Evolutionary conservation across 495 filamentous ascomycete genomes (phyloP).

Genomic region (Podospora conica): DNA sequence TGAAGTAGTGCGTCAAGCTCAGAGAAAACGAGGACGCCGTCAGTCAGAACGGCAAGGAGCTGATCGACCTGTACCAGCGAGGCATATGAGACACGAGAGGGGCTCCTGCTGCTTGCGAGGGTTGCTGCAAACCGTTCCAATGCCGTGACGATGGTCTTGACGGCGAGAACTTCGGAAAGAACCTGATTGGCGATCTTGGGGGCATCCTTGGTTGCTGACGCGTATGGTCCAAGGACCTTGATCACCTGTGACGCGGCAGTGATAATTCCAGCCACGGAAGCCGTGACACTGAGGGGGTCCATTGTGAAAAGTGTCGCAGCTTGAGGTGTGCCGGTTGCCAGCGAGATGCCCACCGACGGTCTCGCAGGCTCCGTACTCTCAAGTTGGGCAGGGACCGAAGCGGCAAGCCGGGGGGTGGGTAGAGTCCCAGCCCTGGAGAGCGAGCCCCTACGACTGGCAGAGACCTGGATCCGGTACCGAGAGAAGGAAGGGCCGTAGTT

Average conservation of each 20-base stretch:
- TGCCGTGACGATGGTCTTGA: slow-evolving; percentile 1
- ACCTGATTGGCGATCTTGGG: slow-evolving; percentile 10
- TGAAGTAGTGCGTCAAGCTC: slow-evolving; percentile 5
- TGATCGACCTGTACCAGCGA: slow-evolving; percentile 12
- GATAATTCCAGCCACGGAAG: slow-evolving; percentile 16
- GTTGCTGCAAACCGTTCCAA: background rate
- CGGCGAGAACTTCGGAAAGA: slow-evolving; percentile 7
- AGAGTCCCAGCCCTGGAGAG: too few species aligned
- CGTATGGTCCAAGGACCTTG: slow-evolving; percentile 13
- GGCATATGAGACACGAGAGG: background rate
- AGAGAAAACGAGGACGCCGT: slow-evolving; percentile 14
- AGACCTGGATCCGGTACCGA: too few species aligned
- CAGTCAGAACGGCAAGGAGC: slow-evolving; percentile 8
- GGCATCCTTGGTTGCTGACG: slow-evolving; percentile 6
- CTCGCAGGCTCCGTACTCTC: too few species aligned
- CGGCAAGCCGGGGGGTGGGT: too few species aligned
- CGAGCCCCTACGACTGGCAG: too few species aligned
- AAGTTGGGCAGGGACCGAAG: too few species aligned
- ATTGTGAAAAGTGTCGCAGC: background rate
- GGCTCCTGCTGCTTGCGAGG: background rate
- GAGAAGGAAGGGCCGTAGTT: too few species aligned
- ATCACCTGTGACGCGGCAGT: slow-evolving; percentile 11
- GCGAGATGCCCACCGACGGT: too few species aligned
- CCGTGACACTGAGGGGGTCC: slow-evolving; percentile 17
- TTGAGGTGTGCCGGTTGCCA: background rate